Conservation (phyloP, 331 rosid species). For the Quercus lobata region DNA sequence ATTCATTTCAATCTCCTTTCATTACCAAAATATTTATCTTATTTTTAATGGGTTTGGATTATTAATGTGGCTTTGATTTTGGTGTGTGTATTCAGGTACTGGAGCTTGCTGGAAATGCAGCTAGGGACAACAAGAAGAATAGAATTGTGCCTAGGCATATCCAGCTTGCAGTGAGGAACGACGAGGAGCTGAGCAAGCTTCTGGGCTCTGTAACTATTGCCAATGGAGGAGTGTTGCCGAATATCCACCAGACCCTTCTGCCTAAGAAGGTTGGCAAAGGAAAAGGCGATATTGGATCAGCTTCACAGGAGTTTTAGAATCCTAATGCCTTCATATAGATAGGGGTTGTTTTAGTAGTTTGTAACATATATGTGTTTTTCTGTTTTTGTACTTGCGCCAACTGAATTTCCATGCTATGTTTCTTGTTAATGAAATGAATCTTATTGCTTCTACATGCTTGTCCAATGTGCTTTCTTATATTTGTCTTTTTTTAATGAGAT, state of each 20-base stretch:
- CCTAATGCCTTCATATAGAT: no score
- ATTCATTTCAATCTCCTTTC: background rate
- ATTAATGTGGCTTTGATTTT: background rate
- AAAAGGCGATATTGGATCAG: conserved; percentile 87
- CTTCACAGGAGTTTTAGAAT: conserved; percentile 86
- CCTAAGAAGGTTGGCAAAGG: conserved; percentile 86
- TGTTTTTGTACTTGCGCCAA: background rate
- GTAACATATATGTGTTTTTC: background rate
- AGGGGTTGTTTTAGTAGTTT: background rate
- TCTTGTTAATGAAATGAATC: background rate
- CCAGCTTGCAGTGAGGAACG: conserved; percentile 89
- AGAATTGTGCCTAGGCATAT: conserved; percentile 92
- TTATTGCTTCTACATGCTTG: background rate
- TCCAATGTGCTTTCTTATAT: no score
- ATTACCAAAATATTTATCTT: background rate
- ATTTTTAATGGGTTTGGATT: background rate
- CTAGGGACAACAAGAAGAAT: conserved; percentile 92
- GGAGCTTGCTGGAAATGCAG: conserved; percentile 94
- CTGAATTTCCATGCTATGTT: background rate
- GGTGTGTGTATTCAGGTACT: conserved; percentile 40
- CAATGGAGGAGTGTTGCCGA: conserved; percentile 90
- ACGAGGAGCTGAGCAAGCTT: conserved; percentile 89
- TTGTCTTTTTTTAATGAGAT: background rate
- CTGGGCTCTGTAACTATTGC: conserved; percentile 90
- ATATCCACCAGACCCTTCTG: conserved; percentile 74